phyloP scores from a whole-genome alignment of 139 green algal genomes.

The Tetraselmis chui region DNA sequence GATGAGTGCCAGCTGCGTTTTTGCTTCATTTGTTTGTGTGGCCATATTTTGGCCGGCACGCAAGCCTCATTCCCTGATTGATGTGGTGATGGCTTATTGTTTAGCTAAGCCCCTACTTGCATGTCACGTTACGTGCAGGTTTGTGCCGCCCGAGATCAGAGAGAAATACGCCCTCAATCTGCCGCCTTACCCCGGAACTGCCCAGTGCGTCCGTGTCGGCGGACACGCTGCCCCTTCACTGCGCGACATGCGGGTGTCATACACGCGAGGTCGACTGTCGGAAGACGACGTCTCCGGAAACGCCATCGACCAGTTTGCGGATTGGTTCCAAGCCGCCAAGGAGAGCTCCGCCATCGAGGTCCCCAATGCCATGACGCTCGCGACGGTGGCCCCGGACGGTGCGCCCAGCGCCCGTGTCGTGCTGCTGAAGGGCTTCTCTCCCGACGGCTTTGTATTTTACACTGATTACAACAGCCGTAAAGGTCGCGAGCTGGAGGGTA shows the following conservation, averaged over 20 bases:
- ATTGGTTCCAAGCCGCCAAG: not conserved
- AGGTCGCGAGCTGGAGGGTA: slow-evolving; percentile 46
- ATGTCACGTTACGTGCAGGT: slow-evolving; percentile 54
- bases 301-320: not conserved
- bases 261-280: not conserved
- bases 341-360: slow-evolving; percentile 1
- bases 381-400: slow-evolving; percentile 10
- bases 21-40: too few species aligned
- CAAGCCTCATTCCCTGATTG: too few species aligned
- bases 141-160: slow-evolving; percentile 68
- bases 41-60: too few species aligned
- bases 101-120: too few species aligned
- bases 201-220: slow-evolving; percentile 52
- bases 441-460: not conserved
- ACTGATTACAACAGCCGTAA: slow-evolving; percentile 33
- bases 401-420: not conserved
- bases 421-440: not conserved
- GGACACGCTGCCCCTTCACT: not conserved
- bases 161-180: slow-evolving; percentile 70
- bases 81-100: too few species aligned
- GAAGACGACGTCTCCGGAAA: not conserved
- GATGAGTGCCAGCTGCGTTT: too few species aligned
- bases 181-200: slow-evolving; percentile 64
- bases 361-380: not conserved
- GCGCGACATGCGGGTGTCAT: not conserved